Evolutionary conservation across 257 asterid genomes (phyloP).

Genomic region (Eustoma russellianum): DNA sequence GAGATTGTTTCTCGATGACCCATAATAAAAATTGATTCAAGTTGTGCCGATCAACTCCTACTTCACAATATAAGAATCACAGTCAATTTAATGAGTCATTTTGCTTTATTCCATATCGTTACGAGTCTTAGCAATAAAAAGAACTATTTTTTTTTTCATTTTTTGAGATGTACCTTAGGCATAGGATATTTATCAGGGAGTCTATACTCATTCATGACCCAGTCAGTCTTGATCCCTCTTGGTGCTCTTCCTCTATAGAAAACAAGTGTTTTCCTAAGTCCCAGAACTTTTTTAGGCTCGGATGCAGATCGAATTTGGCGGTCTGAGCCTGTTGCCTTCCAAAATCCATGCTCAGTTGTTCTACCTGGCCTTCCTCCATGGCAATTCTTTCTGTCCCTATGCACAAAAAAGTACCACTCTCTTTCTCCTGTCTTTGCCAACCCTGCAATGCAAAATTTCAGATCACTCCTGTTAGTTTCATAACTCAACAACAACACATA

Average conservation of each 20-base stretch:
- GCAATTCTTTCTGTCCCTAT: conserved; percentile 53
- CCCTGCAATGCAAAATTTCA: conserved; percentile 18
- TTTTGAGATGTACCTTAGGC: conserved; percentile 27
- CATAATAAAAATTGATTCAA: no score
- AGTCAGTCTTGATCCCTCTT: conserved; percentile 61
- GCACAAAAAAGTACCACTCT: conserved; percentile 80
- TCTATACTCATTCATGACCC: conserved; percentile 84
- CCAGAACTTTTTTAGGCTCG: conserved; percentile 38
- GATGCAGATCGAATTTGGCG: conserved; percentile 33
- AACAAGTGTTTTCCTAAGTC: conserved; percentile 62
- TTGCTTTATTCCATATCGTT: no score
- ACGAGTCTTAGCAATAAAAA: no score
- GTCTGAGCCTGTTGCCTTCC: conserved; percentile 92
- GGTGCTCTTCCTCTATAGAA: conserved; percentile 81
- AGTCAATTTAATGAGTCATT: no score
- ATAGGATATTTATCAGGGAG: conserved; percentile 36
- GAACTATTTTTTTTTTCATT: no score
- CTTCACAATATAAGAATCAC: no score
- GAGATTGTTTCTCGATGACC: no score
- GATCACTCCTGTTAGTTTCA: no score
- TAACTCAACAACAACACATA: no score
- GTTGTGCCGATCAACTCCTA: no score
- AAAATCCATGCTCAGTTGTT: conserved; percentile 55
- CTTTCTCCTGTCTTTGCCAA: conserved; percentile 63
- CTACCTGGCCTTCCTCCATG: conserved; percentile 70